A percentile compares a stretch with the other conserved stretches of the same genome.
Evolutionary conservation across 768 basidiomycete species (phyloP).

Genomic region (Leccinum subgranulosum): DNA sequence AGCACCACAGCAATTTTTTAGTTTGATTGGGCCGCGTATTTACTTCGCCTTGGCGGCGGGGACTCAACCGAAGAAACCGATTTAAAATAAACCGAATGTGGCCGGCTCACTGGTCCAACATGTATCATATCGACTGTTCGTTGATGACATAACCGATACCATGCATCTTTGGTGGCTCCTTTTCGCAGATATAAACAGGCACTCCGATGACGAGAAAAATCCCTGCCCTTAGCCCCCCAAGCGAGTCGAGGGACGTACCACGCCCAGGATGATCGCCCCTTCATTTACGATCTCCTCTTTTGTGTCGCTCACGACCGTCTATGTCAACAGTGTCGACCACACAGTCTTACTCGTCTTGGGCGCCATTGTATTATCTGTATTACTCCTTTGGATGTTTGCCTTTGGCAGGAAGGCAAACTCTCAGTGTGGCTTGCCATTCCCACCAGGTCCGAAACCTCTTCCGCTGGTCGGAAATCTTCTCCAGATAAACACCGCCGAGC

Average conservation of each 20-base stretch:
- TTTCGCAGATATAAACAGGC: conserved; percentile 5
- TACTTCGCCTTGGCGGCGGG: background rate
- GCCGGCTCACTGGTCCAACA: background rate
- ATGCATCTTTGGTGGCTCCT: background rate
- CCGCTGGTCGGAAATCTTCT: conserved; percentile 29
- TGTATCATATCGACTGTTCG: background rate
- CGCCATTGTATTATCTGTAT: background rate
- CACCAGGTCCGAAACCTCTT: conserved; percentile 31
- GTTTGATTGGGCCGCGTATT: background rate
- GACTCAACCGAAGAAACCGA: background rate
- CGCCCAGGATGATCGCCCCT: background rate
- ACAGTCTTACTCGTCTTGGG: background rate
- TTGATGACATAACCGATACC: background rate
- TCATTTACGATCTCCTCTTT: conserved; percentile 1
- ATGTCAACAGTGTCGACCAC: background rate
- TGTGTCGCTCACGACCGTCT: background rate
- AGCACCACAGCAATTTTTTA: background rate
- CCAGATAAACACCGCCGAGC: conserved; percentile 25
- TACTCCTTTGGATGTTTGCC: conserved; percentile 6
- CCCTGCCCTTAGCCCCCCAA: background rate
- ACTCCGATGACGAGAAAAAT: background rate
- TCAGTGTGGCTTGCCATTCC: conserved; percentile 12
- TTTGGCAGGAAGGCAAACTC: background rate
- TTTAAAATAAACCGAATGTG: background rate
- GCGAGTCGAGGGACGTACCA: background rate